Base-by-base conservation (phyloP, 2,329 filamentous ascomycete species). In the Pseudopithomyces chartarum region DNA sequence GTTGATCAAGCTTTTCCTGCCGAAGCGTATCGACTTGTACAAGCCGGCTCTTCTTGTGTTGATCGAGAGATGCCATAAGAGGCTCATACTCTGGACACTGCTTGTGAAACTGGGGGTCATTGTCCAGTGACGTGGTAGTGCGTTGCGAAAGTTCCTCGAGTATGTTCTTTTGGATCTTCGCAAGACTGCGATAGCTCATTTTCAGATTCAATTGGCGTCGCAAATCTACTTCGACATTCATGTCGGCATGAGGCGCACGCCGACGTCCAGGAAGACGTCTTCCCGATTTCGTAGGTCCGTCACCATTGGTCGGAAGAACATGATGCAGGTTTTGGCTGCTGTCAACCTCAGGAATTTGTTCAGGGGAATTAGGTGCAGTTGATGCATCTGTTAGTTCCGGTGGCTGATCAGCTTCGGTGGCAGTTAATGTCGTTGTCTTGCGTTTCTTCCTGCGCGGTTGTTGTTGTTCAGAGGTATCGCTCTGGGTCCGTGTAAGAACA, bases 181-280 rank as follows among this genome's bases (percentile, higher is more conserved):
- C 82, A 50, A 91, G 83, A 56, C 82, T 79, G n/a, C 85, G 82
- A 73, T 85, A 91, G 22, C 81, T 81, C 54, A 85, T 85, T 73
- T 88, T 88, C 65, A 91, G 79, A 64, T 89, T 84, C 62, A 88
- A 82, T 69, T 88, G 85, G 53, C 89, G 86, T 50, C 80, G 76
- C 61, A 82, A 70, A 54, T 79, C 75, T 15, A 76, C 74, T 65
- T 82, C 80, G 46, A 82, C 71, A 52, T 76, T 75, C 40, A 75
- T 67, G 63, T 79, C 75, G 51, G 77, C 64, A 74, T 82, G 79
- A 52, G 78, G 78, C 59, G 80, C 80, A 67, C 80, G 73, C 44
- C 80, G 73, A 58, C 80, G 73, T 55, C 79, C 80, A 51, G 76
- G 76, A 52, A 78, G 63, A 40, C 71, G 72, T 63, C 70, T 75